Conservation (phyloP, 805 yeast genomes). For the Candida rishiriensis region DNA sequence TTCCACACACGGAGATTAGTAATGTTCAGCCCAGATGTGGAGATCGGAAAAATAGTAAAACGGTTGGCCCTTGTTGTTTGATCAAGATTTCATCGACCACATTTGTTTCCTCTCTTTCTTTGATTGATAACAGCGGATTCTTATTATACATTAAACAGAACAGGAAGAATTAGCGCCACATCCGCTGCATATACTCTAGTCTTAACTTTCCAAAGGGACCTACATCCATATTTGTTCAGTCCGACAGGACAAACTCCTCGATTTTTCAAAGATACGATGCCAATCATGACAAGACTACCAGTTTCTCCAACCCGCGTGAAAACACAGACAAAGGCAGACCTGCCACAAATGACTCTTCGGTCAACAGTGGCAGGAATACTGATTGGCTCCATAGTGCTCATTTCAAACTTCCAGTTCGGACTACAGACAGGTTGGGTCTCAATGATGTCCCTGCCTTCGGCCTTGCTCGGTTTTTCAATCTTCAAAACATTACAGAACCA, state of each 20-base stretch:
- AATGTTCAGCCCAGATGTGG: no score
- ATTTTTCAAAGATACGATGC: slow-evolving; percentile 8
- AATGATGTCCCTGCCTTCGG: slow-evolving; percentile 97
- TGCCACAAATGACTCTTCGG: slow-evolving; percentile 67
- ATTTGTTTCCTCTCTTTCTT: no score
- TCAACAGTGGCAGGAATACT: slow-evolving; percentile 70
- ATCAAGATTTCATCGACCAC: no score
- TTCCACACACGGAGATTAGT: no score
- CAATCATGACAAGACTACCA: slow-evolving; percentile 15
- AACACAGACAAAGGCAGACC: slow-evolving; percentile 39
- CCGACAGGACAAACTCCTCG: background rate
- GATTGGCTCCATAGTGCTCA: slow-evolving; percentile 83
- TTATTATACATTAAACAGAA: no score
- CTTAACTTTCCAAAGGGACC: no score
- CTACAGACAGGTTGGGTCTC: slow-evolving; percentile 98
- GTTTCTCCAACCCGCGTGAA: slow-evolving; percentile 30
- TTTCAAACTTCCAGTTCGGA: slow-evolving; percentile 94
- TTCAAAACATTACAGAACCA: slow-evolving; percentile 52
- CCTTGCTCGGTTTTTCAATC: slow-evolving; percentile 77
- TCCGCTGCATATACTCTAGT: no score
- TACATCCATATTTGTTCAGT: no score
- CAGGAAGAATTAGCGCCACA: no score
- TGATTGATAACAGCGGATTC: no score
- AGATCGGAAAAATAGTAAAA: no score
- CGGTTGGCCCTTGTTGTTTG: no score